These are phyloP conservation scores for Moniliophthora roreri DNA, from an alignment of 1,284 basidiomycete species.

Conservation along the genomic window DNA sequence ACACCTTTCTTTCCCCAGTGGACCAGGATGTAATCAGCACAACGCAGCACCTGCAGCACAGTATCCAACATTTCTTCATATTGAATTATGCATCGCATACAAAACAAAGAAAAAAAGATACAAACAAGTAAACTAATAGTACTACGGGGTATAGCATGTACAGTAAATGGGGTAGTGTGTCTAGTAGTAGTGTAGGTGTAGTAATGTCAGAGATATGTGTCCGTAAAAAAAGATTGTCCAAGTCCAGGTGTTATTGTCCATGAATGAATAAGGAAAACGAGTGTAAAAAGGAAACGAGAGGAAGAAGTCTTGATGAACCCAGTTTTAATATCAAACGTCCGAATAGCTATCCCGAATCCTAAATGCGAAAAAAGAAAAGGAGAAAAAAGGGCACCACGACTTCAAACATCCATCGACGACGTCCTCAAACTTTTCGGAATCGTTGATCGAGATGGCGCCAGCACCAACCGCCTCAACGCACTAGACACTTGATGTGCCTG, in stretches of 20 bases:
- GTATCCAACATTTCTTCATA: too few relatives aligned
- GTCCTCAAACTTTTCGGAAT: background rate
- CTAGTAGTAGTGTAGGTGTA: slow-evolving; percentile 1
- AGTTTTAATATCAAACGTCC: background rate
- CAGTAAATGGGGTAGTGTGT: slow-evolving; percentile 4
- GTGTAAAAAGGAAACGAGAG: background rate
- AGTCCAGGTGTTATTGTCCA: background rate
- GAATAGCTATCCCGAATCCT: background rate
- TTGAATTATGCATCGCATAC: too few relatives aligned
- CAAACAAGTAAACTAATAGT: too few relatives aligned
- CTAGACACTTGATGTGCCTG: slow-evolving; percentile 6
- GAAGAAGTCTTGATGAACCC: background rate
- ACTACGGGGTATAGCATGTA: background rate
- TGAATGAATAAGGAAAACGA: background rate
- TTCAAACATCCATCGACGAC: background rate
- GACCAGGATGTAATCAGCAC: slow-evolving; percentile 1
- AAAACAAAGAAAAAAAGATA: background rate
- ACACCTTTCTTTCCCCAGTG: background rate
- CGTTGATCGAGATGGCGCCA: slow-evolving; percentile 10
- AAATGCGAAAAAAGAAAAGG: too few relatives aligned
- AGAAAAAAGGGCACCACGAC: background rate
- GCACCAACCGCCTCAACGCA: slow-evolving; percentile 12
- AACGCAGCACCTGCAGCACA: too few relatives aligned
- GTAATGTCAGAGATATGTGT: background rate
- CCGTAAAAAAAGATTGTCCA: slow-evolving; percentile 1